These are phyloP conservation scores for Sporothrix mexicana DNA, from an alignment of 2,329 filamentous ascomycete genomes.

Conservation along the genomic window DNA sequence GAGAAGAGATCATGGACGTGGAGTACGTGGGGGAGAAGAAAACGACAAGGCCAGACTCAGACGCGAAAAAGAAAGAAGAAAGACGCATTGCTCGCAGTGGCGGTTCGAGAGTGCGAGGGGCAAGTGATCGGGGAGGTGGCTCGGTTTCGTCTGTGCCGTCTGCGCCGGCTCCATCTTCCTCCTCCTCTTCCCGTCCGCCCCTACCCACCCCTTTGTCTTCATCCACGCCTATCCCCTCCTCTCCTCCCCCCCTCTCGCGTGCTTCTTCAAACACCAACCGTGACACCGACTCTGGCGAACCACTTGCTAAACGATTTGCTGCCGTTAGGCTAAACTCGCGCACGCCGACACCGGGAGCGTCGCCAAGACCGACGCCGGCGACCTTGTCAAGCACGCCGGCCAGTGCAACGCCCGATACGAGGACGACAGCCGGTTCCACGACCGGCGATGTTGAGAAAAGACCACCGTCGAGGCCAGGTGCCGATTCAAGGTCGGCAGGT, in stretches of 20 bases:
- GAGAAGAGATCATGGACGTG: conserved; percentile 30
- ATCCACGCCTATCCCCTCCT: no score
- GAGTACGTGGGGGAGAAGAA: conserved; percentile 24
- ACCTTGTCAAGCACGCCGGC: not conserved
- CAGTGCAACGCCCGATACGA: not conserved
- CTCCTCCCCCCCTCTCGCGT: conserved; percentile 38
- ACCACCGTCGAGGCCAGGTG: not conserved
- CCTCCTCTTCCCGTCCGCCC: not conserved
- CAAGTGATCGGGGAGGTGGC: not conserved
- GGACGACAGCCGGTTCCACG: not conserved
- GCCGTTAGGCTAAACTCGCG: conserved; percentile 64
- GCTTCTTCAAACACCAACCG: conserved; percentile 39
- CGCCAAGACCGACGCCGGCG: not conserved
- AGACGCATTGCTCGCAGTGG: conserved; percentile 24
- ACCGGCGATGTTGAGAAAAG: not conserved
- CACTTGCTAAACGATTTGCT: conserved; percentile 70
- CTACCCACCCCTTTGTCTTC: not conserved
- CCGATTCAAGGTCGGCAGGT: not conserved
- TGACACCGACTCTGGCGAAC: conserved; percentile 53
- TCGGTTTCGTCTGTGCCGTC: not conserved
- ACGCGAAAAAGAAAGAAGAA: conserved; percentile 16
- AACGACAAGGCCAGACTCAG: conserved; percentile 25
- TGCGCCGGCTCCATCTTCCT: not conserved
- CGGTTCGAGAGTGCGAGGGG: conserved; percentile 10
- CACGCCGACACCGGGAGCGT: not conserved